These are phyloP conservation scores for Aspergillus panamensis DNA, from an alignment of 495 filamentous ascomycete genomes.

Conservation along the genomic window DNA sequence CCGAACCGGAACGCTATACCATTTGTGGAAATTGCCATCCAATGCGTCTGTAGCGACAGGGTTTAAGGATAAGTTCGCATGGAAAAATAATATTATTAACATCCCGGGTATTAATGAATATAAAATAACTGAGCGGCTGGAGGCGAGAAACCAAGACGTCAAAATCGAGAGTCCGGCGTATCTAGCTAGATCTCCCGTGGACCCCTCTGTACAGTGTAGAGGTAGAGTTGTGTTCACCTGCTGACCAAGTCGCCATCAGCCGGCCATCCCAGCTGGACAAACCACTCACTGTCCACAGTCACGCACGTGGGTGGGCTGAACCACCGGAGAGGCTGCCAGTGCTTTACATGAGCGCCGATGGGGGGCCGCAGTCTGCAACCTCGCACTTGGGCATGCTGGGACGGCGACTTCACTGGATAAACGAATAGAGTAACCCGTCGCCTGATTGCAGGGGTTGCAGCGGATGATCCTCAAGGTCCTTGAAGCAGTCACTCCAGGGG, in stretches of 20 bases:
- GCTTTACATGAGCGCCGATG: neutral
- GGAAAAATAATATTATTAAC: too few species aligned
- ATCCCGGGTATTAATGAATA: too few species aligned
- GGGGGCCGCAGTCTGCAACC: neutral
- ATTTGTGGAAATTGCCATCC: too few species aligned
- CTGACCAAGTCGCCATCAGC: constrained; percentile 13
- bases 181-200: too few species aligned
- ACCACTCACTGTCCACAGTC: constrained; percentile 4
- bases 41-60: too few species aligned
- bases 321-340: constrained; percentile 10
- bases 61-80: too few species aligned
- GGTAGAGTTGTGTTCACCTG: too few species aligned
- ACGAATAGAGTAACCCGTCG: neutral
- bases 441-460: neutral
- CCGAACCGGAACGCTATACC: too few species aligned
- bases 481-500: neutral
- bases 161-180: too few species aligned
- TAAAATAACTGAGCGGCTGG: too few species aligned
- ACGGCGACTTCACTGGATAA: neutral
- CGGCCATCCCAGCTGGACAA: constrained; percentile 3
- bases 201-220: too few species aligned
- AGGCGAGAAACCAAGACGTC: too few species aligned
- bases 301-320: constrained; percentile 14
- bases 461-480: neutral
- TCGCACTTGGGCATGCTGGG: neutral